These are phyloP conservation scores for Trebouxia gelatinosa DNA, from an alignment of 163 green algal species.

Conservation along the genomic window DNA sequence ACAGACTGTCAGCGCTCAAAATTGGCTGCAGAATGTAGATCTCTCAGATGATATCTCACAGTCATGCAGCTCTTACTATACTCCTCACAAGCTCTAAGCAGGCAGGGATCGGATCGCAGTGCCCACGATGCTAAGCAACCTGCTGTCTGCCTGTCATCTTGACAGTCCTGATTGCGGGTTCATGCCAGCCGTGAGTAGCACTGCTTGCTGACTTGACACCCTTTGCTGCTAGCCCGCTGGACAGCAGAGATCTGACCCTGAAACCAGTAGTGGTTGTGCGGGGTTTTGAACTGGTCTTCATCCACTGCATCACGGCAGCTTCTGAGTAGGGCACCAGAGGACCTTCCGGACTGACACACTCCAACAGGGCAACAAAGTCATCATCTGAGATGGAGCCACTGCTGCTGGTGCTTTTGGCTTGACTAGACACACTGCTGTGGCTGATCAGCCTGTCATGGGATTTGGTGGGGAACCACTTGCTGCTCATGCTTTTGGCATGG, in stretches of 20 bases:
- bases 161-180: conserved; percentile 42
- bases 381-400: conserved; percentile 5
- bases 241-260: conserved; percentile 19
- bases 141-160: conserved; percentile 35
- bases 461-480: conserved; percentile 57
- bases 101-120: not conserved
- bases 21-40: conserved; percentile 25
- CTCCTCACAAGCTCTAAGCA: conserved; percentile 4
- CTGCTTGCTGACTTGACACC: not conserved
- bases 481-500: conserved; percentile 50
- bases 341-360: conserved; percentile 6
- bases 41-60: too few relatives aligned
- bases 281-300: not conserved
- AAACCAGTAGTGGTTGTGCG: not conserved
- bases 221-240: conserved; percentile 11
- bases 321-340: conserved; percentile 11
- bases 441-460: conserved; percentile 1
- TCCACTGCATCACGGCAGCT: not conserved
- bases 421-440: not conserved
- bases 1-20: conserved; percentile 27
- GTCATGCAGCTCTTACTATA: too few relatives aligned
- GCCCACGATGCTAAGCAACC: too few relatives aligned
- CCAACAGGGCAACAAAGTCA: not conserved
- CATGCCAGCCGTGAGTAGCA: conserved; percentile 7
- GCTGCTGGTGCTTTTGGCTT: not conserved